Base-by-base conservation (phyloP, 345 rosid genomes). In the Abelmoschus esculentus region DNA sequence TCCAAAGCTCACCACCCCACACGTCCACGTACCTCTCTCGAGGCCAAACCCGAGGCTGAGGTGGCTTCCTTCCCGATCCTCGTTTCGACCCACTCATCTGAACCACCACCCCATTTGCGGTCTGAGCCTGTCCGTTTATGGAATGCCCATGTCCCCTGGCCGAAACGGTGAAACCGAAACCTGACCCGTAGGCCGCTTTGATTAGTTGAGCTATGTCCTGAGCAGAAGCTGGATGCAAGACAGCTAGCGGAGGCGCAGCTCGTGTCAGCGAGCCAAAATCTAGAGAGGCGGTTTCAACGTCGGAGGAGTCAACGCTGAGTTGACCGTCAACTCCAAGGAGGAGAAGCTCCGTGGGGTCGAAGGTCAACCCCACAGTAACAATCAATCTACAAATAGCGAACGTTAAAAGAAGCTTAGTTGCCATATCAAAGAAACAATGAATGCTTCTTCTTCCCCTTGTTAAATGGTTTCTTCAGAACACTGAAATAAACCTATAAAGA, bases 1-100 rank as follows among this genome's bases (percentile, higher is more conserved):
- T 81, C 99, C 99, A 95, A 57, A 95, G 83, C 79, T 95, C 99
- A 73, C 99, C 99, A 44, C 99, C 99, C 99, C 99, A 95, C 57
- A 80, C 96, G 75, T 95, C 99, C 3, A 90, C 92, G 69, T 87
- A 81, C 82, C 70, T 84, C 81, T 85, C 88, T 73, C 76, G 66
- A 54, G 36, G 83, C 32, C 66, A 58, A 19, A 95, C 89, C 8
- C 52, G 73, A 32, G 88, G 87, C 71, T 53, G 34, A 26, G 75
- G 70, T 17, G 71, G 77, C 58, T 74, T 60, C 67, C 71, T 53
- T 61, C 71, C 72, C 60, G 67, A 19, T 9, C 55, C 79, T 10
- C 46, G 78, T 18, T 80, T 60, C n/a, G 75, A 71, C 44, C 72
- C 80, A 73, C 88, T 85, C 92, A 87, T 88, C 70, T 87, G 77